phyloP scores from a whole-genome alignment of 140 eudicot species.

The Cichorium intybus region DNA sequence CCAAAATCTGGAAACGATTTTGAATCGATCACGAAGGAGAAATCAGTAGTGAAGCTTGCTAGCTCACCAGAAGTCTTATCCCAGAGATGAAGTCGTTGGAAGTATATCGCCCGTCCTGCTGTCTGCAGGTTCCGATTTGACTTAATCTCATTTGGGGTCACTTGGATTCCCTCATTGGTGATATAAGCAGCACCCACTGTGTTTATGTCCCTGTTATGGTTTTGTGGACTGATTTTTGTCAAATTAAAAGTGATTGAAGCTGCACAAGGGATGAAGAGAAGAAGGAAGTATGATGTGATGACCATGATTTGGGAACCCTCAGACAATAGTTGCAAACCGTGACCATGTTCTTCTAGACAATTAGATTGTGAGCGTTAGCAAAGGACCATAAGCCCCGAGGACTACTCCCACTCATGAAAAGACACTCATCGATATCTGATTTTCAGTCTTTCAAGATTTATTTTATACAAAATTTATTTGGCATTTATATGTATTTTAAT shows the following conservation, averaged over 20 bases:
- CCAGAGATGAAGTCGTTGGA: slow-evolving; percentile 26
- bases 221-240: slow-evolving; percentile 9
- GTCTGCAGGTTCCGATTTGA: neutral
- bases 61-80: slow-evolving; percentile 18
- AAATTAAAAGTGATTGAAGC: slow-evolving; percentile 20
- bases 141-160: slow-evolving; percentile 4
- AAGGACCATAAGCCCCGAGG: too few relatives aligned
- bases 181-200: neutral
- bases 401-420: too few relatives aligned
- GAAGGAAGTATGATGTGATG: neutral
- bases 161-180: slow-evolving; percentile 23
- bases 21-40: slow-evolving; percentile 39
- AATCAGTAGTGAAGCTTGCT: slow-evolving; percentile 36
- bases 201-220: slow-evolving; percentile 15
- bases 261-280: slow-evolving; percentile 1
- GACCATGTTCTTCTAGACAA: too few relatives aligned
- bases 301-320: too few relatives aligned
- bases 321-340: too few relatives aligned
- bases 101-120: slow-evolving; percentile 28
- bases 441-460: too few relatives aligned
- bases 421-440: too few relatives aligned
- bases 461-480: too few relatives aligned
- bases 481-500: too few relatives aligned
- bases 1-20: neutral
- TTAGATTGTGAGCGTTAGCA: too few relatives aligned